Evolutionary conservation across 345 rosid species (phyloP).

Genomic region (Eucalyptus sp.): DNA sequence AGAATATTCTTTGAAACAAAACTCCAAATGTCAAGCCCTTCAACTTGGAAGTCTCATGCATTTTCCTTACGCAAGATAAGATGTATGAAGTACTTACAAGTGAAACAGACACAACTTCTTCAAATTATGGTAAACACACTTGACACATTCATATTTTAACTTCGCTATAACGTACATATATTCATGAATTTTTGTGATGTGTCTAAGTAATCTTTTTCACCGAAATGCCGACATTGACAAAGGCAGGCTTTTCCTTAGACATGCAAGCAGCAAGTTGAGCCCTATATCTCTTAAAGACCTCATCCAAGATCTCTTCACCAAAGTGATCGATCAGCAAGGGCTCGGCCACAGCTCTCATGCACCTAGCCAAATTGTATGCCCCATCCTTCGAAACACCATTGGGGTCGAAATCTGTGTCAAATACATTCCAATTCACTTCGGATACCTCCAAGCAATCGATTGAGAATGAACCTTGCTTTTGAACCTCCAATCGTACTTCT

Average conservation of each 20-base stretch:
- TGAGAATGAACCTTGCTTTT: conserved; percentile 27
- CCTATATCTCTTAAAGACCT: conserved; percentile 4
- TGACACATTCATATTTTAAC: neutral
- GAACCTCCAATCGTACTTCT: conserved; percentile 22
- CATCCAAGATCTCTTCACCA: conserved; percentile 11
- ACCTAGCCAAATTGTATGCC: conserved; percentile 17
- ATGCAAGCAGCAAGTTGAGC: neutral
- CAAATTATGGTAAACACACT: neutral
- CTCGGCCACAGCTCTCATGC: conserved; percentile 44
- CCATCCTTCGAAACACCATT: neutral
- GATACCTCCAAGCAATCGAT: conserved; percentile 18
- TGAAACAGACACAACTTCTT: neutral
- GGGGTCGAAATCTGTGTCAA: neutral
- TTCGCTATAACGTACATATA: too few relatives aligned
- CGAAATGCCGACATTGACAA: conserved; percentile 2
- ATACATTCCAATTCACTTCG: conserved; percentile 28
- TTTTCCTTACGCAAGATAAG: neutral
- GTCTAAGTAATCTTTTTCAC: neutral
- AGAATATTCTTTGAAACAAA: neutral
- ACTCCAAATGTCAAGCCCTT: neutral
- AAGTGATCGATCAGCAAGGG: conserved; percentile 39
- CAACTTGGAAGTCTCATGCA: neutral
- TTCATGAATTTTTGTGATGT: neutral
- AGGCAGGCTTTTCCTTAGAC: neutral
- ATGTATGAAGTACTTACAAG: neutral